These are phyloP conservation scores for Fusarium xylarioides DNA, from an alignment of 2,329 filamentous ascomycete species.

Conservation along the genomic window DNA sequence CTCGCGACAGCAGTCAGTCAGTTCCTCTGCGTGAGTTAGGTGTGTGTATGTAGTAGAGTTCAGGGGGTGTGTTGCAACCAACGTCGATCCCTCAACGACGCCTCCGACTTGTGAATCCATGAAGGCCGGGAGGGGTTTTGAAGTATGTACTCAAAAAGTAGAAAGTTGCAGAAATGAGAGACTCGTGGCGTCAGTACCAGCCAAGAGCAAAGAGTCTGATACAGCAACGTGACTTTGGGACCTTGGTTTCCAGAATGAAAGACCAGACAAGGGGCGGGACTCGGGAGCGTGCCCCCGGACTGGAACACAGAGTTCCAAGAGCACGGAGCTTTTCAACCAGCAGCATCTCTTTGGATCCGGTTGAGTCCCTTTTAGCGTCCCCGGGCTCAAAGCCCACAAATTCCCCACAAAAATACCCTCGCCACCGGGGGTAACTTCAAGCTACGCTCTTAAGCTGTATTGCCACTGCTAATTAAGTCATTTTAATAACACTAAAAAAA, in stretches of 20 bases:
- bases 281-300: constrained; percentile 8
- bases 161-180: background rate
- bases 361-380: too few species aligned
- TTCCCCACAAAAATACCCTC: too few species aligned
- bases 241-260: constrained; percentile 15
- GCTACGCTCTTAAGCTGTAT: too few species aligned
- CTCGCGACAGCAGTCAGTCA: constrained; percentile 4
- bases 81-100: constrained; percentile 30
- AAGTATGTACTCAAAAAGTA: background rate
- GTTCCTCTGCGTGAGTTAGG: constrained; percentile 9
- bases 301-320: constrained; percentile 4
- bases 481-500: too few species aligned
- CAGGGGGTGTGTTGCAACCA: constrained; percentile 28
- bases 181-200: background rate
- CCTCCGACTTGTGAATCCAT: constrained; percentile 15
- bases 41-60: constrained; percentile 23
- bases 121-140: constrained; percentile 1
- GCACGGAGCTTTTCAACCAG: constrained; percentile 29
- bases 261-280: constrained; percentile 6
- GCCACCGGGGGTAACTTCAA: too few species aligned
- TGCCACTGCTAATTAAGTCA: too few species aligned
- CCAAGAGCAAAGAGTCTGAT: background rate
- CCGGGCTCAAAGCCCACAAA: too few species aligned
- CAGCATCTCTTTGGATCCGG: too few species aligned
- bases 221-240: constrained; percentile 7